A percentile compares a stretch with the other conserved stretches of the same genome.
These are phyloP conservation scores for Musa schizocarpa DNA, from an alignment of 176 grass and related monocot species.

Conservation along the genomic window DNA sequence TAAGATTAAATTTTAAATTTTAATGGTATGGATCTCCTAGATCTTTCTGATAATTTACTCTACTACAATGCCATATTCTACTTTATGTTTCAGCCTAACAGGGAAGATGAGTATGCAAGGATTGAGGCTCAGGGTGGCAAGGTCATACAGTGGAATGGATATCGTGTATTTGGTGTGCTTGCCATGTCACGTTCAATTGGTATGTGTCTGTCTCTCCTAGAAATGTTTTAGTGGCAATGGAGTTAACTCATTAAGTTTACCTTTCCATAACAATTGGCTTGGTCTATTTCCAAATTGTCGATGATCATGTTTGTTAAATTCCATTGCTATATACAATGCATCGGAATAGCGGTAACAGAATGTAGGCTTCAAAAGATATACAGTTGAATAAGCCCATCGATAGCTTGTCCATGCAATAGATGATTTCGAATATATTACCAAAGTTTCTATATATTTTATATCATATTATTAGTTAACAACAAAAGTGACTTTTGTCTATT, in stretches of 20 bases:
- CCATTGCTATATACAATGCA: not conserved
- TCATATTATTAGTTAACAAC: not conserved
- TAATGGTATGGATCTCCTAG: not conserved
- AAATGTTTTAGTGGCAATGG: too few relatives aligned
- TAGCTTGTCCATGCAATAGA: not conserved
- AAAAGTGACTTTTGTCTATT: not conserved
- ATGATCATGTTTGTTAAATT: not conserved
- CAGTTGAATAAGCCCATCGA: not conserved
- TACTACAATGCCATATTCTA: not conserved
- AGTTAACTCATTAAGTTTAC: not conserved
- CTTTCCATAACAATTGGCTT: not conserved
- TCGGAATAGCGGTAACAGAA: not conserved
- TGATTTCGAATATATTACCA: not conserved
- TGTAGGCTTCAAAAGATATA: not conserved
- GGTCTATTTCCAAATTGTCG: not conserved
- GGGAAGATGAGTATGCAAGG: conserved; percentile 91
- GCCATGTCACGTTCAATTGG: conserved; percentile 98
- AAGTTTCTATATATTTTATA: not conserved
- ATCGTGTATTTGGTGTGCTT: conserved; percentile 94
- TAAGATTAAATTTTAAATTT: conserved; percentile 6
- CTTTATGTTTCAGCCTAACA: conserved; percentile 57
- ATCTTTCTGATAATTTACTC: too few relatives aligned
- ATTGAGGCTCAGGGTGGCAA: conserved; percentile 84
- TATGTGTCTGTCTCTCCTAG: conserved; percentile 23
- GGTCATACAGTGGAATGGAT: conserved; percentile 98